phyloP scores from a whole-genome alignment of 345 rosid genomes.

The Aegle marmelos region DNA sequence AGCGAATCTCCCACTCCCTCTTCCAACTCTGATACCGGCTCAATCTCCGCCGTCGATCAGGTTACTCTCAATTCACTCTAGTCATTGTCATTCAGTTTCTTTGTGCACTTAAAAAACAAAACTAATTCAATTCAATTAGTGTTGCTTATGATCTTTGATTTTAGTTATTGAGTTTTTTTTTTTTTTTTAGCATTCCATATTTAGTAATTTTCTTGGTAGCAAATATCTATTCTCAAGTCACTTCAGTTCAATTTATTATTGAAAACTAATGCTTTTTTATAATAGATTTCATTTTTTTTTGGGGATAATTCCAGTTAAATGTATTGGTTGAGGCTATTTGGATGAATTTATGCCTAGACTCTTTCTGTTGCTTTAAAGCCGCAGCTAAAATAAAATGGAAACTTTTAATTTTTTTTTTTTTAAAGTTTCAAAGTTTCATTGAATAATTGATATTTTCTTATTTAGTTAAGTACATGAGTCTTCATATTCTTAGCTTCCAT shows the following conservation, averaged over 20 bases:
- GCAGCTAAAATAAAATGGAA: neutral
- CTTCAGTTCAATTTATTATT: neutral
- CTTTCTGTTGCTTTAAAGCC: neutral
- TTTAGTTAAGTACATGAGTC: neutral
- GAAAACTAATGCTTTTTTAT: neutral
- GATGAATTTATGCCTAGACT: neutral
- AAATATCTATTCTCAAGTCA: neutral
- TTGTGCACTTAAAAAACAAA: neutral
- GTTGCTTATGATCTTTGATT: neutral
- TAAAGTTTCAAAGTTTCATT: too few relatives aligned
- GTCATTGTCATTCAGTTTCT: neutral
- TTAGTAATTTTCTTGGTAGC: neutral
- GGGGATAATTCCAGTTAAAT: neutral
- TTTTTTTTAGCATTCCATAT: neutral
- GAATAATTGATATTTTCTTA: too few relatives aligned
- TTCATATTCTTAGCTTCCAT: neutral
- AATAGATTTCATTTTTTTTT: neutral
- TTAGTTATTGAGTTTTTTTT: neutral
- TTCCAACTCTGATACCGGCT: conserved; percentile 58
- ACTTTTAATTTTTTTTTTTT: too few relatives aligned
- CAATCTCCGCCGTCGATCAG: conserved; percentile 64
- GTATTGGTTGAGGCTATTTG: neutral
- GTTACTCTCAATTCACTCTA: conserved; percentile 23
- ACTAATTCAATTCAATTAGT: neutral
- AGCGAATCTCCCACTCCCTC: conserved; percentile 62